Conservation (phyloP, 1,284 basidiomycete species). For the Austroboletus niveus region DNA sequence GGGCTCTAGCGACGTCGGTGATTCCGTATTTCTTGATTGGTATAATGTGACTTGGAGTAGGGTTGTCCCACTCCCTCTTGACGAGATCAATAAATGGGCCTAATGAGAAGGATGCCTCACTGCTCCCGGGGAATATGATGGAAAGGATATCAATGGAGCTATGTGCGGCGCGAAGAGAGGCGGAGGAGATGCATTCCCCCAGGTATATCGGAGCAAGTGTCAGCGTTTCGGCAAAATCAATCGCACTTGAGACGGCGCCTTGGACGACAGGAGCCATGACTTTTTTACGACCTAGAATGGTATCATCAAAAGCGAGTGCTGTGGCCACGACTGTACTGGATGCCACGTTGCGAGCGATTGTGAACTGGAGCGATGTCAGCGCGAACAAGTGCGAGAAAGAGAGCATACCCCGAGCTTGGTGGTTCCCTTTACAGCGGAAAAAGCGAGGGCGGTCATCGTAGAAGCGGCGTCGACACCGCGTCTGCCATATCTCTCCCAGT, state of each 20-base stretch:
- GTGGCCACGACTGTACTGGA: constrained; percentile 56
- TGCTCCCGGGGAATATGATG: constrained; percentile 68
- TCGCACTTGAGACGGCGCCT: constrained; percentile 56
- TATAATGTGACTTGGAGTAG: constrained; percentile 48
- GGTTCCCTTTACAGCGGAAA: constrained; percentile 62
- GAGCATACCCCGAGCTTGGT: constrained; percentile 64
- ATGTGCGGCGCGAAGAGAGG: constrained; percentile 68
- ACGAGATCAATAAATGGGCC: constrained; percentile 76
- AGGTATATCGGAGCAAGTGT: constrained; percentile 71
- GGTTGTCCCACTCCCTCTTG: constrained; percentile 65
- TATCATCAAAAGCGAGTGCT: constrained; percentile 58
- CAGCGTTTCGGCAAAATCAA: constrained; percentile 65
- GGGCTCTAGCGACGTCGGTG: constrained; percentile 60
- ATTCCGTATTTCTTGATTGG: constrained; percentile 62
- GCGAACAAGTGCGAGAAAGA: neutral
- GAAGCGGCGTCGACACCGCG: constrained; percentile 64
- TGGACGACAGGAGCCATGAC: constrained; percentile 57
- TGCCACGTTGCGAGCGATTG: constrained; percentile 60
- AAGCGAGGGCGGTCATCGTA: constrained; percentile 56
- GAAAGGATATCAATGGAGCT: constrained; percentile 71
- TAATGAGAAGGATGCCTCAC: constrained; percentile 75
- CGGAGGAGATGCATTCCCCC: constrained; percentile 73
- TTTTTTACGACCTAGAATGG: constrained; percentile 57
- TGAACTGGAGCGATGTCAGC: constrained; percentile 47
- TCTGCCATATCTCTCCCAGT: constrained; percentile 49